Evolutionary conservation across 2,329 filamentous ascomycete genomes (phyloP).

Genomic region (Aspergillus brasiliensis): DNA sequence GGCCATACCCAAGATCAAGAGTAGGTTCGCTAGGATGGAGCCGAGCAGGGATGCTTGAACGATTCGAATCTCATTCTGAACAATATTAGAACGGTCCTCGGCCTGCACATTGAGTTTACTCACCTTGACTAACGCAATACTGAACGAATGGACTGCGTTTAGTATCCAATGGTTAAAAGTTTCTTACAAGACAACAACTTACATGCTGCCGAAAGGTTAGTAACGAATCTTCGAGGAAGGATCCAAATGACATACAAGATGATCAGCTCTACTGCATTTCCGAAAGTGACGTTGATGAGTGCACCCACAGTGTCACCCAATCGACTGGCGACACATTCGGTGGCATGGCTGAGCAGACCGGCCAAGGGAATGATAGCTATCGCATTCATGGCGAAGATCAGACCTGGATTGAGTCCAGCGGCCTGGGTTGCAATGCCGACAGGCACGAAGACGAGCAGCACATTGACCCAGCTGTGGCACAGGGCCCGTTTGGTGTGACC

Average conservation of each 20-base stretch:
- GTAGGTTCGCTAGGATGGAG: conserved; percentile 83
- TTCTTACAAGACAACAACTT: conserved; percentile 39
- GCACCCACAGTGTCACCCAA: conserved; percentile 74
- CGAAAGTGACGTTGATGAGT: conserved; percentile 75
- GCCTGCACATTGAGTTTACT: conserved; percentile 7
- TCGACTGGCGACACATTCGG: conserved; percentile 71
- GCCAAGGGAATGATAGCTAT: conserved; percentile 75
- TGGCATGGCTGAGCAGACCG: conserved; percentile 70
- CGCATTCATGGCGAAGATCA: conserved; percentile 74
- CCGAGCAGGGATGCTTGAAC: conserved; percentile 89
- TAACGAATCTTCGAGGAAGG: conserved; percentile 26
- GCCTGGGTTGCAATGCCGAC: conserved; percentile 44
- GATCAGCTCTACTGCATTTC: conserved; percentile 78
- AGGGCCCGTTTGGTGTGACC: conserved; percentile 38
- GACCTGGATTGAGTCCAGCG: conserved; percentile 54
- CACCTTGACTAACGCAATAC: conserved; percentile 74
- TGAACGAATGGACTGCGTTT: conserved; percentile 36
- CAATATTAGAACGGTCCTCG: conserved; percentile 3
- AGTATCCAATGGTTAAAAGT: not conserved
- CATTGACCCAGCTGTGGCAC: conserved; percentile 47
- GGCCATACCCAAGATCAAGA: conserved; percentile 88
- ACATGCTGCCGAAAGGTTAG: conserved; percentile 50
- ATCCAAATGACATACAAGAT: conserved; percentile 57
- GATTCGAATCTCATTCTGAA: conserved; percentile 75
- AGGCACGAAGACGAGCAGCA: conserved; percentile 46